Base-by-base conservation (phyloP, 1,139 yeast genomes). In the Debaryomyces robertsiae region DNA sequence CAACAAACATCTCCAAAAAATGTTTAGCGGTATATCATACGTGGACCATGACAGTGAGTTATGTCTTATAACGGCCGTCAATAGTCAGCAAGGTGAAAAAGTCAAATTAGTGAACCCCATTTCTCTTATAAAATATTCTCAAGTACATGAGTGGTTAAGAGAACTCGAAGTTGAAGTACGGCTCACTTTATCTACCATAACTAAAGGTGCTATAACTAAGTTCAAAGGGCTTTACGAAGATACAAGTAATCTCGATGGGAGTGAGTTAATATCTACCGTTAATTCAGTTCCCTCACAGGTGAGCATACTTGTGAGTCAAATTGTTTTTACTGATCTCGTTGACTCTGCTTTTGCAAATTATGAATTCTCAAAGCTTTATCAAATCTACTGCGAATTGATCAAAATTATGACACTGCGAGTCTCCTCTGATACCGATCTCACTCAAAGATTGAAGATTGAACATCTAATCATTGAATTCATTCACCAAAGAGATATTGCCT, bases 11-110 rank as follows among this genome's bases (percentile, higher is more conserved):
- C 61, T 89, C 41, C 70, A 69, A 39, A 88, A 87, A 53, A 77
- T 93, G 81, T 90, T 85, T 58, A 62, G 81, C 3, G 95, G 95
- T 1, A 68, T 89, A 7, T 53, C 74, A 0, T 59, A 68, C 3
- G 52, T 88, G 2, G 54, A 63, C 0, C 69, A 66, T 43, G 75
- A 77, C 27, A 50, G 57, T 0, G 67, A 66, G 2, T 54, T 55
- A 6, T 60, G 67, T 0, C 38, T 50, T 0, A 76, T 89, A 2
- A 50, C 52, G 0, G 80, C 79, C 1, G 66, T 90, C 1, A 41
- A 52, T 1, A 84, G 96, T 19, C 67, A 69, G 6, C 85, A 87
- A 49, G 85, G 82, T 0, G 98, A 91, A 52, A 42, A 35, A 0
- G 62, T 91, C 1, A 6, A 11, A 0, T 64, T 91, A 10, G 38